Conservation (phyloP, 2,329 filamentous ascomycete genomes). For the Trichoderma lentiforme region DNA sequence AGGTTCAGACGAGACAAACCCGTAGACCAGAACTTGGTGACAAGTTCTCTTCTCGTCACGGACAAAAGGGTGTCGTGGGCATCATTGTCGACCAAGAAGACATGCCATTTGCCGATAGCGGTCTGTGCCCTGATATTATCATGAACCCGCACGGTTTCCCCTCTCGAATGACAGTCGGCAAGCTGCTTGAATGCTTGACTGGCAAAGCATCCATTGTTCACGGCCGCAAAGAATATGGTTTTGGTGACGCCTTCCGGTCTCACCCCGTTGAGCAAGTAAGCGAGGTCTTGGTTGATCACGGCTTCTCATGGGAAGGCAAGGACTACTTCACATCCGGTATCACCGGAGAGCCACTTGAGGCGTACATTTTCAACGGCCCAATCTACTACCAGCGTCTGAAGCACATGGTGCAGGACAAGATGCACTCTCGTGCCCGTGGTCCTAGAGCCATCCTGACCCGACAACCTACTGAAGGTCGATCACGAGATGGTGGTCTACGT, state of each 20-base stretch:
- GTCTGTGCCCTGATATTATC: slow-evolving; percentile 95
- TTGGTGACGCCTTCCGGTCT: slow-evolving; percentile 75
- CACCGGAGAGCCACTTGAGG: slow-evolving; percentile 88
- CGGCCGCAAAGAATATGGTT: slow-evolving; percentile 83
- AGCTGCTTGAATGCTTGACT: slow-evolving; percentile 90
- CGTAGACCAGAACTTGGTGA: slow-evolving; percentile 91
- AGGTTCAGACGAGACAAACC: slow-evolving; percentile 94
- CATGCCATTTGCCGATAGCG: slow-evolving; percentile 89
- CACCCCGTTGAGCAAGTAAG: slow-evolving; percentile 86
- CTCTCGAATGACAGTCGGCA: slow-evolving; percentile 98
- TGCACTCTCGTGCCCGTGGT: slow-evolving; percentile 91
- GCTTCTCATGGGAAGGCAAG: slow-evolving; percentile 96
- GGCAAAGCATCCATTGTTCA: slow-evolving; percentile 89
- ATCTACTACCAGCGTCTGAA: slow-evolving; percentile 99
- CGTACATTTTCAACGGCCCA: slow-evolving; percentile 96
- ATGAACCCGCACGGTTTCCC: slow-evolving; percentile 99
- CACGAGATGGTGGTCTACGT: slow-evolving; percentile 84
- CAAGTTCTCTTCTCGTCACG: slow-evolving; percentile 98
- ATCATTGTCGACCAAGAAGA: slow-evolving; percentile 97
- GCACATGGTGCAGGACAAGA: slow-evolving; percentile 99
- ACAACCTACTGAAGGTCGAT: slow-evolving; percentile 94
- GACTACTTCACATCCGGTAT: slow-evolving; percentile 95
- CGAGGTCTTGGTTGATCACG: slow-evolving; percentile 75
- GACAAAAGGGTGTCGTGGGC: slow-evolving; percentile 95
- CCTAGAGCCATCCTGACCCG: slow-evolving; percentile 89